These are phyloP conservation scores for Suillus sp. DNA, from an alignment of 768 basidiomycete species.

Conservation along the genomic window DNA sequence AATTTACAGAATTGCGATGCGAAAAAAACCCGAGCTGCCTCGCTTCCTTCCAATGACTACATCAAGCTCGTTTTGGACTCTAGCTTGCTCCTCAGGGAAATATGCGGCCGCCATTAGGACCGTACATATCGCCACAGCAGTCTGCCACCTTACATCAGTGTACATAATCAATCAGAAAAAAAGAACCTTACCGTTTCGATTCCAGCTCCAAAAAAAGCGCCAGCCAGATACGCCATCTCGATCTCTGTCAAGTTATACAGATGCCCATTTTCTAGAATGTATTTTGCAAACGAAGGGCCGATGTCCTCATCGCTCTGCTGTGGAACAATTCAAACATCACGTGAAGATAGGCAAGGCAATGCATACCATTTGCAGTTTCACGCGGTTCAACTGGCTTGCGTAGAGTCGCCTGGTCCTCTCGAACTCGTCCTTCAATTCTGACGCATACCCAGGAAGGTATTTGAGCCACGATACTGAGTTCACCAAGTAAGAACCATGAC, in stretches of 20 bases:
- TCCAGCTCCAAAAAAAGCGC: slow-evolving; percentile 61
- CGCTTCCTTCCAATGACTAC: neutral
- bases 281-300: neutral
- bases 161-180: neutral
- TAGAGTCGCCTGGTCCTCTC: neutral
- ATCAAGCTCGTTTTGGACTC: neutral
- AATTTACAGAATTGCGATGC: neutral
- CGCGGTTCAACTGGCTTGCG: neutral
- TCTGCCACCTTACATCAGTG: neutral
- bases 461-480: neutral
- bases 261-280: neutral
- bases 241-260: slow-evolving; percentile 28
- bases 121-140: neutral
- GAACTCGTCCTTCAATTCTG: neutral
- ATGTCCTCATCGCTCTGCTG: neutral
- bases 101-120: neutral
- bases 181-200: slow-evolving; percentile 44
- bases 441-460: neutral
- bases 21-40: neutral
- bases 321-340: neutral
- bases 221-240: slow-evolving; percentile 56
- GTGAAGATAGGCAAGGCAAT: neutral
- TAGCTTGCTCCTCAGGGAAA: neutral
- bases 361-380: neutral
- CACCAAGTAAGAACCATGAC: neutral